These are phyloP conservation scores for Trichoderma orchidacearum DNA, from an alignment of 495 filamentous ascomycete species.

Conservation along the genomic window DNA sequence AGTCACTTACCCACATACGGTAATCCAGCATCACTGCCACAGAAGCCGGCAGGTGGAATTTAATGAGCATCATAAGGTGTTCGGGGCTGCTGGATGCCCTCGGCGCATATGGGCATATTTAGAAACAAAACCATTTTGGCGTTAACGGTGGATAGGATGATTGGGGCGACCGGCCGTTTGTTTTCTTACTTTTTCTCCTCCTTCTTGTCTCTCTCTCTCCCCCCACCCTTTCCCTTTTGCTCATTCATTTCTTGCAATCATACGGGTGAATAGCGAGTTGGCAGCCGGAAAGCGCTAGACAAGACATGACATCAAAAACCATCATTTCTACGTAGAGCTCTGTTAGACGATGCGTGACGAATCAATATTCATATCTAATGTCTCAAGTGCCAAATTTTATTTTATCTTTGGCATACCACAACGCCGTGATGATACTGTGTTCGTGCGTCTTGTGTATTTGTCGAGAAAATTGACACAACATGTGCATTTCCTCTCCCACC, in stretches of 20 bases:
- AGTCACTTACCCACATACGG: conserved; percentile 40
- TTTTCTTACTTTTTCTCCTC: neutral
- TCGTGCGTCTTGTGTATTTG: neutral
- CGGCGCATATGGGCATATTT: neutral
- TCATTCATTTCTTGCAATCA: neutral
- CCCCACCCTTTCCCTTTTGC: neutral
- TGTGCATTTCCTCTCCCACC: neutral
- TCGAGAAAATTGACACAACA: neutral
- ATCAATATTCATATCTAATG: conserved; percentile 1
- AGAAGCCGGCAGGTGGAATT: conserved; percentile 36
- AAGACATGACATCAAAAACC: neutral
- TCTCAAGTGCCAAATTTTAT: neutral
- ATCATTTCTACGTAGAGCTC: neutral
- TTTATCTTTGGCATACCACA: neutral
- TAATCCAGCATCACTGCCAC: conserved; percentile 40
- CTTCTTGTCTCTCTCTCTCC: neutral
- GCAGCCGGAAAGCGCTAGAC: neutral
- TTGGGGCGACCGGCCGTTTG: no score
- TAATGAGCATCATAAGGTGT: conserved; percentile 12
- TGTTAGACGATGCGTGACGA: neutral
- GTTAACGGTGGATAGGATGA: neutral
- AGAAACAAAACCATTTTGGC: neutral
- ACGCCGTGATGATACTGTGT: neutral
- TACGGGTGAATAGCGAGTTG: neutral
- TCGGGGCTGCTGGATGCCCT: neutral